phyloP scores from a whole-genome alignment of 2,329 filamentous ascomycete species.

The Bipolaris cookei region DNA sequence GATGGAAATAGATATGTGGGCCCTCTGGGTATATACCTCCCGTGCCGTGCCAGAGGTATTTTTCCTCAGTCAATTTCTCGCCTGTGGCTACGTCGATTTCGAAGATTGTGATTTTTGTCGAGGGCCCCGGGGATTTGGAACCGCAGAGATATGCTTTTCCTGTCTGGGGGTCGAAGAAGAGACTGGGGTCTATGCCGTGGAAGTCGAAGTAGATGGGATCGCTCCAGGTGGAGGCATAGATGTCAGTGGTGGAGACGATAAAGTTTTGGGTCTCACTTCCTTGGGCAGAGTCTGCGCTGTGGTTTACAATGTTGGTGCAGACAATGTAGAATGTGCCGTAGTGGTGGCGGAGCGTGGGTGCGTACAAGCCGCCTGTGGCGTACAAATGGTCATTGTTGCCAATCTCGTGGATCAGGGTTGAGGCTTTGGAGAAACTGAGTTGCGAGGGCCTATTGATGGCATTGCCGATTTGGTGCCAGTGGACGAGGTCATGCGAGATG shows the following conservation, averaged over 20 bases:
- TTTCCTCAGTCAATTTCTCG: constrained; percentile 16
- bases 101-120: constrained; percentile 27
- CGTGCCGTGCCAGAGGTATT: constrained; percentile 43
- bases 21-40: constrained; percentile 40
- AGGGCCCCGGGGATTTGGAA: constrained; percentile 20
- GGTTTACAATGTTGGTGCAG: constrained; percentile 22
- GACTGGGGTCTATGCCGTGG: constrained; percentile 21
- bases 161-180: constrained; percentile 20
- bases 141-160: constrained; percentile 29
- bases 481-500: constrained; percentile 56
- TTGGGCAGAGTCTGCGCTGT: constrained; percentile 48
- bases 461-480: constrained; percentile 57
- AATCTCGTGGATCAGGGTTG: constrained; percentile 44
- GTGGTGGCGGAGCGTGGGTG: constrained; percentile 25
- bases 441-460: constrained; percentile 56
- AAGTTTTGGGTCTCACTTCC: constrained; percentile 52
- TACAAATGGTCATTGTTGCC: constrained; percentile 13
- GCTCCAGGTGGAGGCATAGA: constrained; percentile 18
- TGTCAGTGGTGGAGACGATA: constrained; percentile 23
- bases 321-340: constrained; percentile 26
- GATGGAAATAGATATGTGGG: constrained; percentile 44
- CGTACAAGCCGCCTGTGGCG: constrained; percentile 29
- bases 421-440: constrained; percentile 55
- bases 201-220: constrained; percentile 21
- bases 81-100: constrained; percentile 41